A percentile compares a stretch with the other conserved stretches of the same genome.
Conservation (phyloP, 2,329 filamentous ascomycete genomes). For the Zymoseptoria pseudotritici region DNA sequence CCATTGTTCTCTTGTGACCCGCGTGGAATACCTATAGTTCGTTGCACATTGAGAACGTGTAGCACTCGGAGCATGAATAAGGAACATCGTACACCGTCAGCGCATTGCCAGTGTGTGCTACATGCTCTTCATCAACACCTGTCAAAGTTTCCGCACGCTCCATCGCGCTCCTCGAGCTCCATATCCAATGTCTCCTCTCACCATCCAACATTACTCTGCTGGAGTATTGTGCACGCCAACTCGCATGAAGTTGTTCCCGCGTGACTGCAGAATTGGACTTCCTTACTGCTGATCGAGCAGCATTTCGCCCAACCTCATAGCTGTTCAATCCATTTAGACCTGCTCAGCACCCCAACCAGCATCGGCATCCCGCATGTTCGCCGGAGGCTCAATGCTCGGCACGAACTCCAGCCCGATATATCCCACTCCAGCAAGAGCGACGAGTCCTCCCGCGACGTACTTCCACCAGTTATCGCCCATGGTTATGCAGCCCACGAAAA, state of each 20-base stretch:
- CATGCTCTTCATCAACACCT: neutral
- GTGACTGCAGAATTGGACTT: neutral
- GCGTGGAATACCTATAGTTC: neutral
- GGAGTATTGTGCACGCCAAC: neutral
- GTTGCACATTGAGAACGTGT: neutral
- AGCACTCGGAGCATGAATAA: neutral
- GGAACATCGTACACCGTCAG: neutral
- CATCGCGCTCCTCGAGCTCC: neutral
- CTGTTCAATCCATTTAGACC: slow-evolving; percentile 32
- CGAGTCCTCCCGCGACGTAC: slow-evolving; percentile 67
- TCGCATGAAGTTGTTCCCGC: neutral
- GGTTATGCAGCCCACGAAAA: slow-evolving; percentile 85
- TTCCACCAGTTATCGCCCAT: slow-evolving; percentile 60
- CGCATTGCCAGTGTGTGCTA: neutral
- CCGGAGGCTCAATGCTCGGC: slow-evolving; percentile 46
- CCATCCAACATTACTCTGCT: neutral
- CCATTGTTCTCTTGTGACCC: no score
- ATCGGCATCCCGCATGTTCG: slow-evolving; percentile 49
- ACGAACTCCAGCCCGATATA: slow-evolving; percentile 54
- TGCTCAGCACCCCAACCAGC: slow-evolving; percentile 48
- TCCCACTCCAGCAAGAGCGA: slow-evolving; percentile 69
- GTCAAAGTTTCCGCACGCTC: neutral
- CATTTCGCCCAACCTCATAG: neutral
- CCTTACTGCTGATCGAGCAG: neutral
- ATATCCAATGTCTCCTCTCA: neutral